Evolutionary conservation across 139 green algal species (phyloP), one percentile per base, ranked within the genome.

Genomic region (Nannochloris sp.): DNA sequence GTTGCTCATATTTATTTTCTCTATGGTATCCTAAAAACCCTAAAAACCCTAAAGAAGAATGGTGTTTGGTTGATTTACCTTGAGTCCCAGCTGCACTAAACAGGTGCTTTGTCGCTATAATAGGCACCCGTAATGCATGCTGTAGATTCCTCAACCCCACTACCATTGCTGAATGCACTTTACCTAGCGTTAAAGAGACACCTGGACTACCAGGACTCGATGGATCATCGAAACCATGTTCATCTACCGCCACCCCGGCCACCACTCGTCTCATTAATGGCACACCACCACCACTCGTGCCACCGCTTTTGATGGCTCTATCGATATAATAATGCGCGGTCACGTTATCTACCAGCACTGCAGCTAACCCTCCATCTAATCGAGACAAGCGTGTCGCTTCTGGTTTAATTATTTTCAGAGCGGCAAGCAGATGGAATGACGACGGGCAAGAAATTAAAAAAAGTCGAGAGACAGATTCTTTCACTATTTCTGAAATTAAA

Each of bases 281-380:
- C 33, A 14, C 2, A 15, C 56, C 56, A 23, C 7, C 3, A 32
- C 33, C 8, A 6, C 8, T 6, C 7, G 14, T 29, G 19, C 59
- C 15, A 15, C 10, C 46, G 24, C 64, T 48, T 25, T 60, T 32
- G 8, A 27, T 44, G 1, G 46, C 74, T 23, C 34, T 65, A n/a
- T 81, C 74, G 15, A 78, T 25, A 46, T 65, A 78, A 35, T 79
- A 73, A 45, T 58, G 60, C 13, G 74, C 74, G 2, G 70, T 46
- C 27, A 78, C 34, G n/a, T 81, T 81, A 59, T 80, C 72, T 4
- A 80, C 25, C 4, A 80, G 55, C 44, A 80, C 45, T 37, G 61
- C 37, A 13, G 45, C n/a, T 6, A 77, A 25, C 33, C 68, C 61
- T 38, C 55, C 73, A 12, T 19, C 34, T 19, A 33, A 6, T 24